A percentile compares a stretch with the other conserved stretches of the same genome.
Conservation (phyloP, 2,329 filamentous ascomycete species). For the Penicillium aurantiogriseum region DNA sequence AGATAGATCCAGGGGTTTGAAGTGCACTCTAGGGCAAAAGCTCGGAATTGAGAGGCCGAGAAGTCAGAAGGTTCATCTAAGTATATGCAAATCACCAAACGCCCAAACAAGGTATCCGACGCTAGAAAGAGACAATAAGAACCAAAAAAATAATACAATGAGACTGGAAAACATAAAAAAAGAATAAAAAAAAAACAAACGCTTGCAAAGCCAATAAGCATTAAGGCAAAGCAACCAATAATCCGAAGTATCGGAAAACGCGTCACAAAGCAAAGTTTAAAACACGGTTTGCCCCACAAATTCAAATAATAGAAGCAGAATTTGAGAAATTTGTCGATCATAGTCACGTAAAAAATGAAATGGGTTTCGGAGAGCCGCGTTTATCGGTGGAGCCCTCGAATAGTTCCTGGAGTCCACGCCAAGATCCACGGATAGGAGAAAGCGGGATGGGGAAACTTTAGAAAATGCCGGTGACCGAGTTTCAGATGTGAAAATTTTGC, state of each 20-base stretch:
- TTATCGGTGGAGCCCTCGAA: conserved; percentile 1
- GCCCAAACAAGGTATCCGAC: conserved; percentile 13
- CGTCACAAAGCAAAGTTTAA: conserved; percentile 5
- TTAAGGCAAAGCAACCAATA: background rate
- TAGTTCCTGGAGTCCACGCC: conserved; percentile 13
- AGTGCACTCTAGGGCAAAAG: background rate
- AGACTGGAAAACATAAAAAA: background rate
- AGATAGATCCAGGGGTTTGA: background rate
- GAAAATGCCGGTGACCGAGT: background rate
- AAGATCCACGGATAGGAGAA: conserved; percentile 2
- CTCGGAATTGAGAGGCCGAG: background rate
- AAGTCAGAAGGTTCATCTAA: background rate
- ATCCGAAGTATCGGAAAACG: background rate
- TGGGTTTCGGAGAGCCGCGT: conserved; percentile 2
- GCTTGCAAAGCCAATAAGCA: background rate
- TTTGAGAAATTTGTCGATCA: conserved; percentile 17
- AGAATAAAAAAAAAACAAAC: no score
- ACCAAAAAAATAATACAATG: background rate
- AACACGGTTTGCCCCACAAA: conserved; percentile 1
- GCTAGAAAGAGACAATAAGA: background rate
- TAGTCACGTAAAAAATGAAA: conserved; percentile 12
- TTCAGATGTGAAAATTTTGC: background rate
- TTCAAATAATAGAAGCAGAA: background rate
- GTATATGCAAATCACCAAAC: background rate
- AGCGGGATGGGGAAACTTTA: conserved; percentile 3